A percentile compares a stretch with the other conserved stretches of the same genome.
Conservation (phyloP, 202 grass and related monocot genomes). For the Zizania palustris region DNA sequence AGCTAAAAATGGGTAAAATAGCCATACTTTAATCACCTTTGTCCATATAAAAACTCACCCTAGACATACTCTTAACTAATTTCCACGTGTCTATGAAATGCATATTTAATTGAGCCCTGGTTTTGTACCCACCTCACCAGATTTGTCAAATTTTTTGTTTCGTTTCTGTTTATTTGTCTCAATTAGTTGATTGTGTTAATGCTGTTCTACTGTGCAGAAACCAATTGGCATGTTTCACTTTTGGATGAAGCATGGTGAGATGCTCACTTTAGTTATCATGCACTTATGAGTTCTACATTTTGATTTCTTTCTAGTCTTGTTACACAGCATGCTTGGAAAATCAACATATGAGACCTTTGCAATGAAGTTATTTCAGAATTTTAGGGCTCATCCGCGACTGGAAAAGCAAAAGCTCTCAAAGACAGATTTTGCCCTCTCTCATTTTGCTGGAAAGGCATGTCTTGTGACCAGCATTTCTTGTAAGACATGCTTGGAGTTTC, state of each 20-base stretch:
- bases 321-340: conserved; percentile 81
- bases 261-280: conserved; percentile 33
- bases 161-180: background rate
- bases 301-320: conserved; percentile 63
- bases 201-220: conserved; percentile 64
- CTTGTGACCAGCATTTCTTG: conserved; percentile 49
- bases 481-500: conserved; percentile 48
- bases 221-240: conserved; percentile 89
- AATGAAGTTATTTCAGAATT: conserved; percentile 75
- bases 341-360: conserved; percentile 80
- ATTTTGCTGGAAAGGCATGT: conserved; percentile 94
- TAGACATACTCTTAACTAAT: background rate
- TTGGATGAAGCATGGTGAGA: conserved; percentile 92
- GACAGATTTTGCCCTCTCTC: conserved; percentile 69
- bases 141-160: conserved; percentile 5
- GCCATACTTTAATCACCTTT: background rate
- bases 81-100: conserved; percentile 12
- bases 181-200: conserved; percentile 32
- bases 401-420: conserved; percentile 76
- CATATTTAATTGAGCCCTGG: conserved; percentile 8
- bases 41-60: background rate
- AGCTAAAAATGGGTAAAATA: conserved; percentile 6
- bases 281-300: conserved; percentile 19
- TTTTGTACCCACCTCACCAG: conserved; percentile 1
- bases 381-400: conserved; percentile 61